A percentile compares a stretch with the other conserved stretches of the same genome.
phyloP scores from a whole-genome alignment of 2,329 filamentous ascomycete species.

The Cryphonectria carpinicola region DNA sequence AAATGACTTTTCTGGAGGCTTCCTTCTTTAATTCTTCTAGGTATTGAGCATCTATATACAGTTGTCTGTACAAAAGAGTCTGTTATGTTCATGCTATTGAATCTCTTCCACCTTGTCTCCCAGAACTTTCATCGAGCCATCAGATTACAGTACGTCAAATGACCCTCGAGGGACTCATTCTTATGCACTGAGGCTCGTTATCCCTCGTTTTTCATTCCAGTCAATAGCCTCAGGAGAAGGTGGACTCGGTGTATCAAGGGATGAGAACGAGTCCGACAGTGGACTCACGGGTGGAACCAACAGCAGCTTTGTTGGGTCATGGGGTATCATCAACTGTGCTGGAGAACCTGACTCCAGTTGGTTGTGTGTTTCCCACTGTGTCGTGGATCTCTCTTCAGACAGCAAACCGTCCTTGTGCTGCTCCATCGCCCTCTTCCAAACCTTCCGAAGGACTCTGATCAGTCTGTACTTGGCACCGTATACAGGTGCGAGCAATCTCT shows the following conservation, averaged over 20 bases:
- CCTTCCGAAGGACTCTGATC: conserved; percentile 37
- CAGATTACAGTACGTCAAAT: no score
- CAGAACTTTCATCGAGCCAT: background rate
- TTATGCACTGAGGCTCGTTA: background rate
- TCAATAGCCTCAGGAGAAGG: conserved; percentile 9
- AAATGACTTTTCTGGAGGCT: background rate
- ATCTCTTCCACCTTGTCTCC: background rate
- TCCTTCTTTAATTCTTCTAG: background rate
- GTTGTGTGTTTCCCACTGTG: background rate
- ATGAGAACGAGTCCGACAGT: conserved; percentile 10
- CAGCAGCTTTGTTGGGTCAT: conserved; percentile 13
- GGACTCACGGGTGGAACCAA: conserved; percentile 20
- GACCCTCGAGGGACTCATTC: no score
- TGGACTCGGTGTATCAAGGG: conserved; percentile 9
- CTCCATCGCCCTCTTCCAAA: conserved; percentile 31
- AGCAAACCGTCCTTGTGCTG: conserved; percentile 2
- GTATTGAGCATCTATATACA: background rate
- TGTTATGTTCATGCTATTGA: background rate
- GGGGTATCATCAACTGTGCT: background rate
- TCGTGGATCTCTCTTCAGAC: background rate
- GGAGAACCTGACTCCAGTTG: background rate
- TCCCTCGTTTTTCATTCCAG: conserved; percentile 1
- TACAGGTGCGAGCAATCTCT: conserved; percentile 35
- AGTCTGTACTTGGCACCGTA: conserved; percentile 38
- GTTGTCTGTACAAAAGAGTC: no score